Evolutionary conservation across 371 early-diverging fungal species (phyloP), one percentile per base, ranked within the genome.

Genomic region (Mortierella sp.): DNA sequence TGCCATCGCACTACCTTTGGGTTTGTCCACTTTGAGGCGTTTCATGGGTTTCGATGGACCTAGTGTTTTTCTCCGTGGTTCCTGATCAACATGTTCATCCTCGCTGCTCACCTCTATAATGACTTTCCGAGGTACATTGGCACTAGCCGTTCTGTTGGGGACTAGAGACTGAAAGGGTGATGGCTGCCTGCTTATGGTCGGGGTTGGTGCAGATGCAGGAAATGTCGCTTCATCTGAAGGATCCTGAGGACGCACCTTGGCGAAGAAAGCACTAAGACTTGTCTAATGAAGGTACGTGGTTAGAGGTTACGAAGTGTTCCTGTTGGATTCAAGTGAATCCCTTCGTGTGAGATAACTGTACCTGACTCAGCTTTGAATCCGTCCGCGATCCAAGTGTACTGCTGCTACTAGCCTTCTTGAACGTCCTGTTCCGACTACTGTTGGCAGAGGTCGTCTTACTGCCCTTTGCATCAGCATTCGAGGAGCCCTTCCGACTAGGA

Each of bases 31-130:
- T 29, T 34, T 31, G 17, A 22, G 34, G 44, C 52, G 56, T 17
- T 28, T 46, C 21, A 34, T 8, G 1, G 49, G 40, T 14, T 48
- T 54, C 3, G 34, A 2, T 16, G 43, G 22, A 13, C 24, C 39
- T 7, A 17, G n/a, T 3, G 56, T 13, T 7, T 27, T 56, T 8
- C 13, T 17, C 8, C 31, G n/a, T 22, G n/a, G 6, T 24, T 25
- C 29, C 19, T 17, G 21, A 2, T 16, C 10, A 19, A 2, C 29
- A 17, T 8, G 14, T 1, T 34, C 45, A 0, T 51, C 60, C 16
- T 60, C 67, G 7, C 51, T 37, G 10, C 60, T 56, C 27, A 53
- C 59, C 14, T 60, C 50, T 5, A 67, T 54, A 28, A 67, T 67
- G 22, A 67, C 27, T 9, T 55, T 54, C 46, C 52, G 40, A 8